Evolutionary conservation across 345 rosid species (phyloP).

Genomic region (Bruguiera parviflora): DNA sequence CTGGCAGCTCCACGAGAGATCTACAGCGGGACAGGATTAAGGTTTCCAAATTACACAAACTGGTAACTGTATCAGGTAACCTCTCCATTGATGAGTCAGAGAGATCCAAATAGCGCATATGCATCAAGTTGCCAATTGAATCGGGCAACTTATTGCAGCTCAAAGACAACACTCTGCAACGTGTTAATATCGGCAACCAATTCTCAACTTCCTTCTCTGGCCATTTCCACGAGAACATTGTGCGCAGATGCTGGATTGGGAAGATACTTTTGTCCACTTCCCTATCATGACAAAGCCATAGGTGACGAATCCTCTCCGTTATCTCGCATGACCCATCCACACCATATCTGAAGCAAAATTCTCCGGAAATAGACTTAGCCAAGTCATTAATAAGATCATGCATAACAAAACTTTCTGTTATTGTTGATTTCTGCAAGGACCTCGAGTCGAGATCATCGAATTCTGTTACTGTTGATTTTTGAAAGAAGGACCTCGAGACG

Average conservation of each 20-base stretch:
- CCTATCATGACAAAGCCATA: neutral
- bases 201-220: neutral
- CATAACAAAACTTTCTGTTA: neutral
- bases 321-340: neutral
- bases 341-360: conserved; percentile 1
- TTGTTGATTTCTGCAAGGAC: neutral
- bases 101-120: neutral
- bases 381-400: conserved; percentile 17
- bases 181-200: neutral
- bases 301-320: neutral
- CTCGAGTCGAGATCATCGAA: conserved; percentile 13
- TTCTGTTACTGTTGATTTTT: neutral
- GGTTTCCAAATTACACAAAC: neutral
- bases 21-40: neutral
- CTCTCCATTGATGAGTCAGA: too few relatives aligned
- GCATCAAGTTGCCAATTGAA: neutral
- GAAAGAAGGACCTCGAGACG: conserved; percentile 14
- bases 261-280: neutral
- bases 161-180: neutral
- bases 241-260: neutral
- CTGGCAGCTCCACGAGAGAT: neutral
- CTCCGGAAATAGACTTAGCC: conserved; percentile 16
- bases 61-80: neutral
- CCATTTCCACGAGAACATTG: neutral
- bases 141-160: neutral